Percentiles rank a stretch among this genome's conserved stretches.
Evolutionary conservation across 306 rosid genomes (phyloP).

Genomic region (Ormosia emarginata): DNA sequence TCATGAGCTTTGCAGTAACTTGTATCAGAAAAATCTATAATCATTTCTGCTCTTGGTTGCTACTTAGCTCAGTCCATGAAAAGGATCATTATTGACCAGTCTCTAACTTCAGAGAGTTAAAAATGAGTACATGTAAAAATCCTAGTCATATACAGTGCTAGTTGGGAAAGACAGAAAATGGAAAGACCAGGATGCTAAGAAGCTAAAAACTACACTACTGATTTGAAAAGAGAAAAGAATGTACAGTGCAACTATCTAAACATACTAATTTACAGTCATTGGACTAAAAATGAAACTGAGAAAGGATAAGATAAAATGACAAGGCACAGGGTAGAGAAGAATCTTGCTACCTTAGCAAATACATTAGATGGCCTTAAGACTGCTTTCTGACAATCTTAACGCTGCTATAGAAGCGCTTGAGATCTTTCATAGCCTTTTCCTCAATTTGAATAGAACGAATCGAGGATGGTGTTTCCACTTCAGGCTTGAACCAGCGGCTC

Average conservation of each 20-base stretch:
- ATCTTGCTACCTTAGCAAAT: conserved; percentile 22
- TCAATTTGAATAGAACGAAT: conserved; percentile 93
- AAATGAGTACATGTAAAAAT: conserved; percentile 13
- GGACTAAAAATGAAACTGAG: background rate
- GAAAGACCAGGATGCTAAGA: conserved; percentile 13
- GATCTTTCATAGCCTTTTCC: conserved; percentile 97
- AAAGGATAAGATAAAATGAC: background rate
- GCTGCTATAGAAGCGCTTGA: conserved; percentile 83
- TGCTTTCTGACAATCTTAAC: conserved; percentile 76
- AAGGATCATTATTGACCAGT: conserved; percentile 33
- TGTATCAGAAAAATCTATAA: conserved; percentile 2
- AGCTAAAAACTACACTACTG: conserved; percentile 14
- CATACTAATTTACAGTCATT: conserved; percentile 39
- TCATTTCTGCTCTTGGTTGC: conserved; percentile 10
- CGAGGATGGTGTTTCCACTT: conserved; percentile 74
- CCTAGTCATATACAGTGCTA: conserved; percentile 27
- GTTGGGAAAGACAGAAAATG: conserved; percentile 1
- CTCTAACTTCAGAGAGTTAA: conserved; percentile 22
- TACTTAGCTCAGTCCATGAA: background rate
- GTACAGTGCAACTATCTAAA: conserved; percentile 45
- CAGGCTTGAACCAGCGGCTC: conserved; percentile 96
- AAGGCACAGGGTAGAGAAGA: background rate
- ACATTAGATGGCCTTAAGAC: conserved; percentile 19
- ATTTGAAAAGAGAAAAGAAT: conserved; percentile 18
- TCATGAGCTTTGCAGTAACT: conserved; percentile 15